phyloP scores from a whole-genome alignment of 768 basidiomycete genomes.

The Glaciozyma antarctica region DNA sequence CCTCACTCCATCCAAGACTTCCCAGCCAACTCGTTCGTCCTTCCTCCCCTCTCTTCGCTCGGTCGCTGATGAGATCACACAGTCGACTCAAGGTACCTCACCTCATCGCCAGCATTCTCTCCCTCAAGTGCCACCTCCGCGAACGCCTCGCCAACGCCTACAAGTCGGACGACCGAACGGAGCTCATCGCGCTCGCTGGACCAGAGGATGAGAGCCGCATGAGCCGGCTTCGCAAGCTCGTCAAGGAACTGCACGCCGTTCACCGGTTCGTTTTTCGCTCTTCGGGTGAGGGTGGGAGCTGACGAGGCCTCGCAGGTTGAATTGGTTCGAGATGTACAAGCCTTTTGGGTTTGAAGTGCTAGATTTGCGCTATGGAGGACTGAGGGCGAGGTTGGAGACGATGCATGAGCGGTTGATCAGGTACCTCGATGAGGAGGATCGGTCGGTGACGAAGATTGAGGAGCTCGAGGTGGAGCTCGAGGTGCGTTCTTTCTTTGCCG shows the following conservation, averaged over 20 bases:
- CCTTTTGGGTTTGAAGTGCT: conserved; percentile 26
- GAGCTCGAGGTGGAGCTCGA: conserved; percentile 25
- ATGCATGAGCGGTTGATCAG: conserved; percentile 26
- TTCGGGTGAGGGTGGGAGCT: too few species aligned
- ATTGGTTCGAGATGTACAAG: conserved; percentile 33
- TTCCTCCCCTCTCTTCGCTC: too few species aligned
- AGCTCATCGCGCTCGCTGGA: conserved; percentile 27
- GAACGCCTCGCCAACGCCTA: conserved; percentile 27
- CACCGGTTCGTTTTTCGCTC: conserved; percentile 13
- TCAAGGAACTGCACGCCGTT: conserved; percentile 15
- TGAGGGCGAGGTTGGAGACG: conserved; percentile 30
- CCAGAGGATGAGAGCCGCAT: conserved; percentile 7
- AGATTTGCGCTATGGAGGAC: conserved; percentile 33
- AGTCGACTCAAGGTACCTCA: conserved; percentile 19
- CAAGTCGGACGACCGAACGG: conserved; percentile 14
- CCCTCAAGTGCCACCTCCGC: conserved; percentile 31
- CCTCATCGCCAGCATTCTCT: conserved; percentile 31
- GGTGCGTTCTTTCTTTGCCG: background rate
- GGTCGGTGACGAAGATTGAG: background rate
- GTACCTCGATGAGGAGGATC: conserved; percentile 13
- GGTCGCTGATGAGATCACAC: too few species aligned
- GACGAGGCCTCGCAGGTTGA: conserved; percentile 3
- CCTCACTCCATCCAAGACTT: conserved; percentile 26
- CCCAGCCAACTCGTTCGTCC: conserved; percentile 18
- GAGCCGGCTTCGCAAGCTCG: conserved; percentile 20